Conservation (phyloP, 208 protist genomes). For the Zelonia costaricensis region DNA sequence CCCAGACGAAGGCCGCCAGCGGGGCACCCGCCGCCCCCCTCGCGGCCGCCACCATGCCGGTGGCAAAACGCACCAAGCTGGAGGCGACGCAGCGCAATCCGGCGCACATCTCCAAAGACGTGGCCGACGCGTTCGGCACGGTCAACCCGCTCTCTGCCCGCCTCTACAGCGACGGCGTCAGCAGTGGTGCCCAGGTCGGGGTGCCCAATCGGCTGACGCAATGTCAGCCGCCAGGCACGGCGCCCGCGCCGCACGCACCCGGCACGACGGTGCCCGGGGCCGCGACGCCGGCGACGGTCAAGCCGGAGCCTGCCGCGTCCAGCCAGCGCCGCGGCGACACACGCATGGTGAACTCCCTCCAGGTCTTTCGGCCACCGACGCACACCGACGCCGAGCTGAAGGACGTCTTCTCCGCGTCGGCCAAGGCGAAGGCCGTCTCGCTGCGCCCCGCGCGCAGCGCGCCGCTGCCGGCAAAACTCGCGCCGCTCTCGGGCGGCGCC, state of each 20-base stretch:
- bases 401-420: constrained; percentile 34
- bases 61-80: constrained; percentile 34
- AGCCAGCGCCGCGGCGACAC: constrained; percentile 29
- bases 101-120: constrained; percentile 84
- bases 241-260: constrained; percentile 13
- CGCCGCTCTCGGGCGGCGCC: constrained; percentile 5
- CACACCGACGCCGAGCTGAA: constrained; percentile 60
- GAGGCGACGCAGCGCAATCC: constrained; percentile 81
- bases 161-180: constrained; percentile 73
- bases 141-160: constrained; percentile 71
- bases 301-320: constrained; percentile 1
- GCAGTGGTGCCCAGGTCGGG: constrained; percentile 57
- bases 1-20: constrained; percentile 1
- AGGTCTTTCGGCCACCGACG: constrained; percentile 68
- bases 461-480: constrained; percentile 8
- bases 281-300: background rate
- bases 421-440: constrained; percentile 14
- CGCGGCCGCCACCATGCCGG: constrained; percentile 17
- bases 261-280: no score
- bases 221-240: constrained; percentile 3
- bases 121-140: constrained; percentile 60
- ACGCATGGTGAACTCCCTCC: constrained; percentile 61
- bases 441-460: background rate
- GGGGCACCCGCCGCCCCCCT: background rate
- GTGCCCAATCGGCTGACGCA: constrained; percentile 75